Evolutionary conservation across 1,284 basidiomycete species (phyloP), one percentile per base, ranked within the genome.

Genomic region (Athelia psychrophila): DNA sequence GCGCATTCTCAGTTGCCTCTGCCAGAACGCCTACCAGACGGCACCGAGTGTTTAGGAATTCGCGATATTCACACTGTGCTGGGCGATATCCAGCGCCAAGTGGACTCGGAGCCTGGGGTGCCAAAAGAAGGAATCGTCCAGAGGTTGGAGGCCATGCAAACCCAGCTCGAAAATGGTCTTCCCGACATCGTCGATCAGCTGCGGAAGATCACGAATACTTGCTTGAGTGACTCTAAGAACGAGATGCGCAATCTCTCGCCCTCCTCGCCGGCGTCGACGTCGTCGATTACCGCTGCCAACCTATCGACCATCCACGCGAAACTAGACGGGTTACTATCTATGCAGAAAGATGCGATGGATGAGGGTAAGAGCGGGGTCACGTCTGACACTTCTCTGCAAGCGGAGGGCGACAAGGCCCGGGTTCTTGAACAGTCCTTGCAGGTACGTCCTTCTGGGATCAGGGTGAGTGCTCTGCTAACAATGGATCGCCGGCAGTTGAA

Each of bases 401-500:
- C 38, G 5, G 38, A 42, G 38, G 8, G 38, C n/a, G 38, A 42
- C 16, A 18, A n/a, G 9, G 20, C 38, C 38, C 38, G n/a, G 20
- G 38, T 16, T 42, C 38, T 42, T n/a, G 38, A 42, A n/a, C 38
- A 50, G 45, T 54, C 56, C 30, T 61, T 65, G 2, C 67, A 65
- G 59, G 65, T 68, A 36, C 27, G 47, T 0, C 23, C 3, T 36
- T 20, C 49, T 24, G 9, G 3, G 35, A 42, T 22, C 5, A 15
- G 2, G 25, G 16, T 18, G 23, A 13, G 2, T 49, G 18, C 42
- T 19, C 12, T 35, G 54, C 10, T 53, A n/a, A 13, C 24, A 32
- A 38, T 25, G 30, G n/a, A 32, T 30, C 19, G 38, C 22, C 19
- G 33, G 16, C 40, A 80, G 74, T 54, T 81, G 2, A 64, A 73